Evolutionary conservation across 2,329 filamentous ascomycete species (phyloP).

Genomic region (Ilyonectria sp.): DNA sequence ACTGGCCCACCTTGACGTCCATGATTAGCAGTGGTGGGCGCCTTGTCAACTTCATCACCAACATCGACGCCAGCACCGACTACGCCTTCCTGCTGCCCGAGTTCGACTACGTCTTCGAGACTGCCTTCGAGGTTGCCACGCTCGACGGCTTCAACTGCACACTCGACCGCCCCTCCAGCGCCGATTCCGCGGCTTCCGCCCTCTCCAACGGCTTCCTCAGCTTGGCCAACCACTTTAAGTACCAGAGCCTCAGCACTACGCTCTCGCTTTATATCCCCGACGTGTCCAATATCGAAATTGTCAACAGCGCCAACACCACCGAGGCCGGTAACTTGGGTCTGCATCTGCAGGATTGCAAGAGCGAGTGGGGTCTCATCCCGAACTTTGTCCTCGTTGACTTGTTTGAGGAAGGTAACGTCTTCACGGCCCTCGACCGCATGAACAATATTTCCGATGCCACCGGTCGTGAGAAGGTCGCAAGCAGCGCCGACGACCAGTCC

Average conservation of each 20-base stretch:
- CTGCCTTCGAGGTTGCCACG: slow-evolving; percentile 74
- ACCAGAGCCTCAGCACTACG: slow-evolving; percentile 67
- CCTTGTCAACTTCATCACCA: slow-evolving; percentile 79
- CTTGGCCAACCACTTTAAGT: slow-evolving; percentile 86
- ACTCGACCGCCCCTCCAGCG: slow-evolving; percentile 73
- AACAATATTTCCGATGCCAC: slow-evolving; percentile 67
- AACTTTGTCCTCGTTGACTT: slow-evolving; percentile 86
- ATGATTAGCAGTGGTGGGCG: slow-evolving; percentile 77
- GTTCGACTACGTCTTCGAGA: slow-evolving; percentile 81
- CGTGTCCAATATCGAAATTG: slow-evolving; percentile 70
- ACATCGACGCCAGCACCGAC: slow-evolving; percentile 57
- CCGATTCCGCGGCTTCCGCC: slow-evolving; percentile 66
- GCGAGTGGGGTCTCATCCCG: slow-evolving; percentile 74
- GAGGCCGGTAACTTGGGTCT: slow-evolving; percentile 67
- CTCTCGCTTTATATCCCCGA: slow-evolving; percentile 71
- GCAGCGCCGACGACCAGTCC: slow-evolving; percentile 32
- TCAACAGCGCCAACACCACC: slow-evolving; percentile 74
- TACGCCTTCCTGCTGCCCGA: slow-evolving; percentile 75
- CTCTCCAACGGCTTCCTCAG: slow-evolving; percentile 74
- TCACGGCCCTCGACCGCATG: slow-evolving; percentile 77
- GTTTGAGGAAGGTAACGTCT: slow-evolving; percentile 79
- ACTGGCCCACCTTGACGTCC: slow-evolving; percentile 80
- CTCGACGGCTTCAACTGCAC: slow-evolving; percentile 80
- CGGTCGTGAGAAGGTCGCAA: slow-evolving; percentile 51
- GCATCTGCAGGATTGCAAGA: slow-evolving; percentile 68